Conservation (phyloP, 305 asterid species). For the Fraxinus albicans region DNA sequence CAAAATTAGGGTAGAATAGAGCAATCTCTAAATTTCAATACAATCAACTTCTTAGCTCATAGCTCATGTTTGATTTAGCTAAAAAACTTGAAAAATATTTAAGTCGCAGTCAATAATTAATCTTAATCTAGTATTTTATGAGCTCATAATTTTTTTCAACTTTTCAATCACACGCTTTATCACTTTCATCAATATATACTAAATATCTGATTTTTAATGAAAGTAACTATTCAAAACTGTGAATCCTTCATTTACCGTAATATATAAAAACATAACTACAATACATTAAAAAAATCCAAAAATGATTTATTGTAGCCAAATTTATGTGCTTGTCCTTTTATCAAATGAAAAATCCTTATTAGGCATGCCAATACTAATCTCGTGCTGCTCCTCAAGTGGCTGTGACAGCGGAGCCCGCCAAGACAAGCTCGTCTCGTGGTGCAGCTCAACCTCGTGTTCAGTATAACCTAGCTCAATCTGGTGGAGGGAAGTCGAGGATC, state of each 20-base stretch:
- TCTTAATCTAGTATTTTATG: too few species aligned
- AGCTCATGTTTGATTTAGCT: too few species aligned
- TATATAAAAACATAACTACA: background rate
- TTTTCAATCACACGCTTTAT: too few species aligned
- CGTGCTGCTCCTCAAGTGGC: slow-evolving; percentile 28
- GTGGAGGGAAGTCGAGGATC: slow-evolving; percentile 24
- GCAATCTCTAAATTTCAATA: background rate
- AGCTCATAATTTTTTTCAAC: too few species aligned
- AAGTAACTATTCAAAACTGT: background rate
- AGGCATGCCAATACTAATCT: slow-evolving; percentile 29
- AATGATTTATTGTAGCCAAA: background rate
- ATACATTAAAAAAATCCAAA: too few species aligned
- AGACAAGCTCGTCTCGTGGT: slow-evolving; percentile 26
- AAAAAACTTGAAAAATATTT: too few species aligned
- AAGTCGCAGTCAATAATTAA: too few species aligned
- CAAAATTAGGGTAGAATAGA: background rate
- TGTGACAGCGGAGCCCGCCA: slow-evolving; percentile 42
- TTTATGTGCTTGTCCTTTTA: slow-evolving; percentile 19
- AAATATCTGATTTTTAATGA: too few species aligned
- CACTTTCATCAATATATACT: too few species aligned
- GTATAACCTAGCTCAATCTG: slow-evolving; percentile 40
- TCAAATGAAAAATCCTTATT: slow-evolving; percentile 56
- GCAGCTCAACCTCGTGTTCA: slow-evolving; percentile 22
- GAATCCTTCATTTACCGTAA: background rate
- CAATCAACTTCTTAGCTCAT: background rate